Percentiles rank a stretch among this genome's conserved stretches.
Conservation (phyloP, 257 asterid species). For the Jaltomata sinuosa region DNA sequence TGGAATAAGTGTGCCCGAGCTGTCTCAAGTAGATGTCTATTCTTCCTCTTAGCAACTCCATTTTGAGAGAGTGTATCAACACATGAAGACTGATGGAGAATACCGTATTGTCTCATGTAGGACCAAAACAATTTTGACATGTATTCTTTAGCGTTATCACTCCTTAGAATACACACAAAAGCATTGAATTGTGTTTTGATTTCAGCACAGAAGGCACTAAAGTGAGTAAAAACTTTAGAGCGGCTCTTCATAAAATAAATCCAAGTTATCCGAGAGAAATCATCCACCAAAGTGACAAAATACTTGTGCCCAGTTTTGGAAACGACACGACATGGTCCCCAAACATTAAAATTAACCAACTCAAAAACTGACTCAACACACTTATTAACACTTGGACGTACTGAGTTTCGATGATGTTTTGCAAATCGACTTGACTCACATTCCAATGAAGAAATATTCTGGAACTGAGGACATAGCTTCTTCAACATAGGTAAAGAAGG, state of each 20-base stretch:
- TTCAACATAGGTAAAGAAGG: neutral
- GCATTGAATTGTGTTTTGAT: neutral
- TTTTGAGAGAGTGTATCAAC: neutral
- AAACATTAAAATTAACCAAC: neutral
- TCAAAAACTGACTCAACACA: neutral
- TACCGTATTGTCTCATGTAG: neutral
- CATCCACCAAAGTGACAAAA: neutral
- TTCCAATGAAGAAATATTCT: neutral
- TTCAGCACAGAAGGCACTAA: neutral
- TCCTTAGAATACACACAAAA: neutral
- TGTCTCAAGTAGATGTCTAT: neutral
- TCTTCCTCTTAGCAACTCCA: neutral
- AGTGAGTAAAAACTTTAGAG: neutral
- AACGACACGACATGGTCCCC: neutral
- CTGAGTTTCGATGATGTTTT: neutral
- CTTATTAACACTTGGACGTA: neutral
- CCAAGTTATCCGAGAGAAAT: neutral
- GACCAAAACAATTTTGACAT: neutral
- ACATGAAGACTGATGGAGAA: neutral
- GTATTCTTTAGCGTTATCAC: neutral
- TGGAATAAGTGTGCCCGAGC: neutral
- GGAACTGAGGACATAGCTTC: neutral
- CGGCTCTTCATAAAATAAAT: neutral
- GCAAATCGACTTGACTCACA: neutral
- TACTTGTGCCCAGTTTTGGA: neutral